Conservation (phyloP, 352 stramenopile genomes). For the Saprolegnia parasitica region DNA sequence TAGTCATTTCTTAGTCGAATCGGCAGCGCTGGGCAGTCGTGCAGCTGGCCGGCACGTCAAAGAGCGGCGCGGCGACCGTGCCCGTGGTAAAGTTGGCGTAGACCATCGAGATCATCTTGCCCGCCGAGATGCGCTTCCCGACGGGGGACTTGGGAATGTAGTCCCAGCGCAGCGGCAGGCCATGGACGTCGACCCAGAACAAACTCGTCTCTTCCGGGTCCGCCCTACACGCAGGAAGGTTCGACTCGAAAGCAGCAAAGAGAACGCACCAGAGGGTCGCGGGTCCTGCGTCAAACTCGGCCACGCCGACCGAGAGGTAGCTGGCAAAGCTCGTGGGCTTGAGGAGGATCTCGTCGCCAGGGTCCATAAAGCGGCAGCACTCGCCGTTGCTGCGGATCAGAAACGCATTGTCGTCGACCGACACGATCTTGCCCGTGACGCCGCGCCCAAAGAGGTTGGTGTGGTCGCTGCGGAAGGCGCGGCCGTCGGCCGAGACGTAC, state of each 20-base stretch:
- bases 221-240: neutral
- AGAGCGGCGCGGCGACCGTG: neutral
- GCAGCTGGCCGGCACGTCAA: conserved; percentile 24
- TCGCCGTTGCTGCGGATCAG: conserved; percentile 26
- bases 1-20: conserved; percentile 24
- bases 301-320: conserved; percentile 8
- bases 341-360: conserved; percentile 24
- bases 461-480: conserved; percentile 21
- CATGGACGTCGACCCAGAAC: conserved; percentile 13
- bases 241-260: neutral
- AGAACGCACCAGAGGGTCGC: conserved; percentile 16
- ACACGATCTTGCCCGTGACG: conserved; percentile 26
- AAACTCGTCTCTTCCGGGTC: conserved; percentile 18
- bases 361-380: conserved; percentile 26
- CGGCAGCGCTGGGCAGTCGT: conserved; percentile 25
- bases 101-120: conserved; percentile 27
- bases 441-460: conserved; percentile 25
- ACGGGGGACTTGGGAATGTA: conserved; percentile 21
- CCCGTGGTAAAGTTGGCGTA: conserved; percentile 19
- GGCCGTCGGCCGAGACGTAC: conserved; percentile 17
- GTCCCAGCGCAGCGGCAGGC: conserved; percentile 18
- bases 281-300: conserved; percentile 2
- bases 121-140: conserved; percentile 8
- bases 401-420: conserved; percentile 25
- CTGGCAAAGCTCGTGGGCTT: conserved; percentile 14